Evolutionary conservation across 2,329 filamentous ascomycete genomes (phyloP).

Genomic region (Fusarium hainanense): DNA sequence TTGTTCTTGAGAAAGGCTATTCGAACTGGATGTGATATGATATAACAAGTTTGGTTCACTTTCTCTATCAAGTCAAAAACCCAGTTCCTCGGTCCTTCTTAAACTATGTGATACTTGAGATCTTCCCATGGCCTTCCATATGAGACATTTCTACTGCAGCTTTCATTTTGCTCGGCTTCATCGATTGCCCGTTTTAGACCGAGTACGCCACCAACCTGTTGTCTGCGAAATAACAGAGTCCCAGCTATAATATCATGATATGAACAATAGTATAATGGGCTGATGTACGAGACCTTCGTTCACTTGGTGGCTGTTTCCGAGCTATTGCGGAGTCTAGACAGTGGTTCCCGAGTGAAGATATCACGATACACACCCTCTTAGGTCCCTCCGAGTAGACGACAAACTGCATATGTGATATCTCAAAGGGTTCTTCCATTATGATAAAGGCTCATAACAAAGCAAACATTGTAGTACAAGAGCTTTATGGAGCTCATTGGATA

Average conservation of each 20-base stretch:
- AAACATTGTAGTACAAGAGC: neutral
- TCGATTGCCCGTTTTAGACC: neutral
- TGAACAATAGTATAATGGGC: neutral
- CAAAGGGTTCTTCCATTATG: neutral
- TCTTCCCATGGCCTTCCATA: neutral
- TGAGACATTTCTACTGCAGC: neutral
- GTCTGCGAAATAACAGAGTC: neutral
- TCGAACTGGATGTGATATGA: neutral
- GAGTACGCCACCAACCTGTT: constrained; percentile 15
- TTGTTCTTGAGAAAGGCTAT: neutral
- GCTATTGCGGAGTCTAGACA: neutral
- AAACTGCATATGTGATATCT: constrained; percentile 10
- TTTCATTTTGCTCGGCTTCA: neutral
- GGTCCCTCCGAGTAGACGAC: neutral
- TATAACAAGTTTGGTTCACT: neutral
- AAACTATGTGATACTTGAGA: neutral
- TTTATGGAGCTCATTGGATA: constrained; percentile 1
- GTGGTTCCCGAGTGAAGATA: neutral
- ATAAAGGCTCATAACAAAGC: neutral
- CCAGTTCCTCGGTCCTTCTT: neutral
- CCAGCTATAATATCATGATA: neutral
- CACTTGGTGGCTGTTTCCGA: neutral
- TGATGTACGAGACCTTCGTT: neutral
- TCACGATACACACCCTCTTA: constrained; percentile 8
- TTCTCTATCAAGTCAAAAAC: neutral